A percentile compares a stretch with the other conserved stretches of the same genome.
Conservation (phyloP, 768 basidiomycete genomes). For the Macrocybe gigantea region DNA sequence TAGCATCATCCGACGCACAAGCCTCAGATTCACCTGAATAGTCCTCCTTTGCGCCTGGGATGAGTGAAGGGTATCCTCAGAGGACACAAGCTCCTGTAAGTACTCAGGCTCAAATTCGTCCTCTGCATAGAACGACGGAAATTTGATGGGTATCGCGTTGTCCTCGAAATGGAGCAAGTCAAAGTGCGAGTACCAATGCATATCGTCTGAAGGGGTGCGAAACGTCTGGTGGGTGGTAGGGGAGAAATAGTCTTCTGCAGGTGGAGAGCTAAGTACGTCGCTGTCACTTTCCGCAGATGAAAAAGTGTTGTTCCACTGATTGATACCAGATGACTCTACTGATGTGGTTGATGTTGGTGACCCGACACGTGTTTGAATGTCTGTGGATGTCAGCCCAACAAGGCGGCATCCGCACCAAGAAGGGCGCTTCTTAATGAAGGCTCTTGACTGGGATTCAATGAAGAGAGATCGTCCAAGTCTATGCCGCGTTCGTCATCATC, state of each 20-base stretch:
- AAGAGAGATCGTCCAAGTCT: not conserved
- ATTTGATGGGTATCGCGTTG: no score
- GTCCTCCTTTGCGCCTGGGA: slow-evolving; percentile 6
- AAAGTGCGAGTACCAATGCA: slow-evolving; percentile 14
- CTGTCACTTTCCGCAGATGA: slow-evolving; percentile 20
- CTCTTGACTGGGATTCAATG: no score
- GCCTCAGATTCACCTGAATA: slow-evolving; percentile 1
- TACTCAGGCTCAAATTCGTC: no score
- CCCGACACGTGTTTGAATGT: slow-evolving; percentile 32
- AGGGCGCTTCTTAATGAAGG: no score
- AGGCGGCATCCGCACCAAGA: slow-evolving; percentile 11
- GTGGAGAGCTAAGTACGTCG: slow-evolving; percentile 19
- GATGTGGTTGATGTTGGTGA: slow-evolving; percentile 32
- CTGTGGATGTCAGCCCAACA: slow-evolving; percentile 22
- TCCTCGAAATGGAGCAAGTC: slow-evolving; percentile 9
- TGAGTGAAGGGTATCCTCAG: slow-evolving; percentile 37
- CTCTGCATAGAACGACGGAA: no score
- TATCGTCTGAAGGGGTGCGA: slow-evolving; percentile 12
- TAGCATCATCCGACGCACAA: not conserved
- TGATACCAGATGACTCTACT: slow-evolving; percentile 18
- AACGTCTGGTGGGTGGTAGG: slow-evolving; percentile 13
- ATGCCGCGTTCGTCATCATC: slow-evolving; percentile 12
- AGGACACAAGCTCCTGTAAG: slow-evolving; percentile 11
- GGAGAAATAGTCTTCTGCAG: slow-evolving; percentile 17
- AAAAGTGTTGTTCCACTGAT: slow-evolving; percentile 11